phyloP scores from a whole-genome alignment of 257 asterid species.

The Fraxinus americana region DNA sequence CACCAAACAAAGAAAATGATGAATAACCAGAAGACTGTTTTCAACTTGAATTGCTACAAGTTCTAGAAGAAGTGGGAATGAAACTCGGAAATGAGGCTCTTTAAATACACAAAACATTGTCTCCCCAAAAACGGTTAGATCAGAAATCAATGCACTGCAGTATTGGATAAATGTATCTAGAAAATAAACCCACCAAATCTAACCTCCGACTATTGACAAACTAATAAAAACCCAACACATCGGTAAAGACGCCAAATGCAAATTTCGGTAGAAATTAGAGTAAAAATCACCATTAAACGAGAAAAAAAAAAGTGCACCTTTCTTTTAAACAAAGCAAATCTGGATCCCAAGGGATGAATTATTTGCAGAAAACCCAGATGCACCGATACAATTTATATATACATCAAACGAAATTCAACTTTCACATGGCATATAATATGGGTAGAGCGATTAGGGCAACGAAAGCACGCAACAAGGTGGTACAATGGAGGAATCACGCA shows the following conservation, averaged over 20 bases:
- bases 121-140: neutral
- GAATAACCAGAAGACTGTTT: neutral
- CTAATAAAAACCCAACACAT: neutral
- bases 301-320: slow-evolving; percentile 42
- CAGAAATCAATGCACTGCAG: neutral
- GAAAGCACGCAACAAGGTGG: slow-evolving; percentile 65
- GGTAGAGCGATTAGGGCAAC: slow-evolving; percentile 34
- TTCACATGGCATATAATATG: slow-evolving; percentile 3
- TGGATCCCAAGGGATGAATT: slow-evolving; percentile 42
- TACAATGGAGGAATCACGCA: slow-evolving; percentile 54
- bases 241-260: slow-evolving; percentile 8
- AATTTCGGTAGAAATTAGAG: neutral
- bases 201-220: slow-evolving; percentile 10
- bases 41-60: neutral
- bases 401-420: slow-evolving; percentile 29
- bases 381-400: slow-evolving; percentile 24
- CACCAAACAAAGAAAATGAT: neutral
- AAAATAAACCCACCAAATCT: slow-evolving; percentile 9
- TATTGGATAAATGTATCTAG: neutral
- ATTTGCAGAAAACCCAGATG: slow-evolving; percentile 30
- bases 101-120: neutral
- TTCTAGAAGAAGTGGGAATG: neutral
- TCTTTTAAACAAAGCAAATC: slow-evolving; percentile 39
- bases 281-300: neutral
- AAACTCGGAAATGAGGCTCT: neutral